These are phyloP conservation scores for Beta macrorhiza DNA, from an alignment of 179 eudicot genomes.

Conservation along the genomic window DNA sequence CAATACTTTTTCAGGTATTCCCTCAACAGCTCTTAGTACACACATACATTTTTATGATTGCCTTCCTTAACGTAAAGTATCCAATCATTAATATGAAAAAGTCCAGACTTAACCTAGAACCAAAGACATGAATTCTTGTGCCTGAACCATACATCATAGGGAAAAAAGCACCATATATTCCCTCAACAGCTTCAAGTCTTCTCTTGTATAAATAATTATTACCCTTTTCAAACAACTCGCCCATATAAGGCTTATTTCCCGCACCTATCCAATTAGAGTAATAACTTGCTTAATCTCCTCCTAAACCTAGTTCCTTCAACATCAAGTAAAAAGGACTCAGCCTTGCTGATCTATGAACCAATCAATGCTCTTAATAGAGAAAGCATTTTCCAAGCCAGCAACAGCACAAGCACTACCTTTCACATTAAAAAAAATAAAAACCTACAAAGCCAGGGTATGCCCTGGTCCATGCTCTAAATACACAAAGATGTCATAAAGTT, in stretches of 20 bases:
- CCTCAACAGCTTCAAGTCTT: not conserved
- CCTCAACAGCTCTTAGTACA: not conserved
- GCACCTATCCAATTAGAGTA: too few species aligned
- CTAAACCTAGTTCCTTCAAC: not conserved
- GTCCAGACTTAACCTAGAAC: not conserved
- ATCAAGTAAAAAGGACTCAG: not conserved
- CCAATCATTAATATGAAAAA: not conserved
- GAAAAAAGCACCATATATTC: not conserved
- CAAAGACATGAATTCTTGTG: not conserved
- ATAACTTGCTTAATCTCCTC: not conserved
- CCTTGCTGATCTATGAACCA: not conserved
- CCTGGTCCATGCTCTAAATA: not conserved
- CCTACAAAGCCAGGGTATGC: not conserved
- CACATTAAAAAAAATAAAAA: not conserved
- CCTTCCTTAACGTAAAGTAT: not conserved
- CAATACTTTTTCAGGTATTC: not conserved
- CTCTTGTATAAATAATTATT: not conserved
- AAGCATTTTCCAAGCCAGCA: not conserved
- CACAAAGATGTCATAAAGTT: not conserved
- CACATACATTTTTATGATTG: not conserved
- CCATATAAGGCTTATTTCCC: too few species aligned
- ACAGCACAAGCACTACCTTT: not conserved
- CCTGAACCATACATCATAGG: not conserved
- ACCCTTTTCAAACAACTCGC: not conserved
- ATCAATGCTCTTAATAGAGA: not conserved